These are phyloP conservation scores for Phoma sp. DNA, from an alignment of 2,329 filamentous ascomycete species.

Conservation along the genomic window DNA sequence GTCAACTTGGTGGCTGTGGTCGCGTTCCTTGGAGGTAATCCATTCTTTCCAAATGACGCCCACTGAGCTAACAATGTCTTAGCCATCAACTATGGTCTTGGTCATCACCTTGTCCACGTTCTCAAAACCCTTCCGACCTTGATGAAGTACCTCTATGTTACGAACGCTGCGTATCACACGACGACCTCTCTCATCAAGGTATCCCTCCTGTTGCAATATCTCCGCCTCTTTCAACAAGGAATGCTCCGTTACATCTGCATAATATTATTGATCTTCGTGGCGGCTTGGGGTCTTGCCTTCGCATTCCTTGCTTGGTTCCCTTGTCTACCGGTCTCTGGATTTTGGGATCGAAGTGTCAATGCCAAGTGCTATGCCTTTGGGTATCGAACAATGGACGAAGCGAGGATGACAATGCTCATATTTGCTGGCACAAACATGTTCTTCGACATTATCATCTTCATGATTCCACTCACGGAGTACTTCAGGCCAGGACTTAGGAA, in stretches of 20 bases:
- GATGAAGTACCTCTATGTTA: slow-evolving; percentile 36
- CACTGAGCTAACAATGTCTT: slow-evolving; percentile 7
- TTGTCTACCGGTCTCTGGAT: slow-evolving; percentile 33
- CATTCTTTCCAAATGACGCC: background rate
- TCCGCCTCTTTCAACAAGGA: slow-evolving; percentile 39
- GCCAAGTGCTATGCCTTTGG: slow-evolving; percentile 31
- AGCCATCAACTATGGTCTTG: slow-evolving; percentile 40
- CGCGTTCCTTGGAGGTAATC: slow-evolving; percentile 30
- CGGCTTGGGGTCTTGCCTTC: slow-evolving; percentile 38
- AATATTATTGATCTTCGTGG: slow-evolving; percentile 24
- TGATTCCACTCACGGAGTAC: slow-evolving; percentile 30
- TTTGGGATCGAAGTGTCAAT: slow-evolving; percentile 27
- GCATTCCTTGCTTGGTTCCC: slow-evolving; percentile 42
- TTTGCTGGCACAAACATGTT: slow-evolving; percentile 37
- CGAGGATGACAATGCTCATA: slow-evolving; percentile 18
- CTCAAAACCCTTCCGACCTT: slow-evolving; percentile 18
- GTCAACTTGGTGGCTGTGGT: slow-evolving; percentile 33
- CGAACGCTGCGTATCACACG: slow-evolving; percentile 37
- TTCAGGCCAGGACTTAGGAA: slow-evolving; percentile 24
- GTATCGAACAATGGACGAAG: slow-evolving; percentile 12
- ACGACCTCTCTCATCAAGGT: slow-evolving; percentile 44
- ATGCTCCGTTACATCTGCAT: slow-evolving; percentile 24
- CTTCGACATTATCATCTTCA: slow-evolving; percentile 35
- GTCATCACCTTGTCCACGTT: slow-evolving; percentile 36
- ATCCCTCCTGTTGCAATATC: slow-evolving; percentile 45